phyloP scores from a whole-genome alignment of 2,329 filamentous ascomycete genomes.

The Pyricularia pennisetigena region DNA sequence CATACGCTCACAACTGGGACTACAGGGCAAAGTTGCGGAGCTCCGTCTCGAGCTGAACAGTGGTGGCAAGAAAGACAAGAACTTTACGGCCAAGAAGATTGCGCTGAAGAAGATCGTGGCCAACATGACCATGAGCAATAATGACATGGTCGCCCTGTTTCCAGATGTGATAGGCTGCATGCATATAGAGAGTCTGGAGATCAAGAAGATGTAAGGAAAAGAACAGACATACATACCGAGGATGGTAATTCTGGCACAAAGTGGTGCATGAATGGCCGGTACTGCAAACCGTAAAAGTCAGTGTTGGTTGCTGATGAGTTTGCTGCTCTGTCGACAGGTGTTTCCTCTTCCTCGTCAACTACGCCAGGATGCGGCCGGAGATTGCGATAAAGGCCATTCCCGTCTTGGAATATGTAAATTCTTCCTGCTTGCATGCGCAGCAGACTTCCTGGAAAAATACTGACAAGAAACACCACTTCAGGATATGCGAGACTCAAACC shows the following conservation, averaged over 20 bases:
- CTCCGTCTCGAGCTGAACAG: slow-evolving; percentile 86
- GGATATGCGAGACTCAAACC: slow-evolving; percentile 92
- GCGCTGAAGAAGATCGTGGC: slow-evolving; percentile 98
- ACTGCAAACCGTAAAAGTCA: background rate
- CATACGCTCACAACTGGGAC: slow-evolving; percentile 40
- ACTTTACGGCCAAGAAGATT: slow-evolving; percentile 89
- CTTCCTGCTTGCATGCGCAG: background rate
- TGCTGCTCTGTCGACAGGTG: slow-evolving; percentile 51
- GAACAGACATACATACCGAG: background rate
- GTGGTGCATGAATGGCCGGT: background rate
- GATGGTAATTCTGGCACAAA: background rate
- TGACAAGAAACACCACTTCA: slow-evolving; percentile 24
- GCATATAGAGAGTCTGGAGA: slow-evolving; percentile 87
- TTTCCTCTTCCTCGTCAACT: slow-evolving; percentile 95
- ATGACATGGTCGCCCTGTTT: slow-evolving; percentile 97
- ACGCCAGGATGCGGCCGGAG: slow-evolving; percentile 87
- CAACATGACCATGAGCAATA: slow-evolving; percentile 99
- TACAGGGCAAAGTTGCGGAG: slow-evolving; percentile 98
- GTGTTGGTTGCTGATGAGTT: background rate
- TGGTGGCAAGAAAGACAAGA: slow-evolving; percentile 97
- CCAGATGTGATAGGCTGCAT: slow-evolving; percentile 94
- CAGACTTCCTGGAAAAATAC: background rate
- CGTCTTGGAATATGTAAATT: slow-evolving; percentile 63
- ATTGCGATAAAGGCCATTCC: slow-evolving; percentile 89
- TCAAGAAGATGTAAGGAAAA: slow-evolving; percentile 91